Conservation (phyloP, 306 rosid species). For the Carpinus viminea region DNA sequence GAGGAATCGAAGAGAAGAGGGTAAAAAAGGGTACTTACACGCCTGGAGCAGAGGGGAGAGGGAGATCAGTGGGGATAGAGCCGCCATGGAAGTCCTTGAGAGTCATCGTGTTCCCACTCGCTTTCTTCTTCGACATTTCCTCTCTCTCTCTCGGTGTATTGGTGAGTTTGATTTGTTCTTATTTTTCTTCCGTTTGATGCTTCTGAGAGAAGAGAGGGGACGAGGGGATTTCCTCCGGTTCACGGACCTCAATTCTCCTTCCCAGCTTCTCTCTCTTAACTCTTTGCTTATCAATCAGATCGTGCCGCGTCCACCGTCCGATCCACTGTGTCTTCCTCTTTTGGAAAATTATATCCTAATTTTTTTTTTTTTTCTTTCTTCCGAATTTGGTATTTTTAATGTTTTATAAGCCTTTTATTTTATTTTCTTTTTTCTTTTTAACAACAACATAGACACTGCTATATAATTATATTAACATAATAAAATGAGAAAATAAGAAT, state of each 20-base stretch:
- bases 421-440: too few relatives aligned
- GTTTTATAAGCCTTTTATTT: too few relatives aligned
- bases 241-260: too few relatives aligned
- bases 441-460: too few relatives aligned
- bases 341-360: background rate
- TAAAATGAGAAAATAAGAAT: too few relatives aligned
- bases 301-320: background rate
- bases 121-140: slow-evolving; percentile 97
- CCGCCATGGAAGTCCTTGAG: slow-evolving; percentile 99
- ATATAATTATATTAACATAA: too few relatives aligned
- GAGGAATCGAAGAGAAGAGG: background rate
- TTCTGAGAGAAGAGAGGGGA: background rate
- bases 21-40: slow-evolving; percentile 60
- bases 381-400: too few relatives aligned
- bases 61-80: slow-evolving; percentile 91
- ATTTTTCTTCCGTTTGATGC: background rate
- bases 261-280: too few relatives aligned
- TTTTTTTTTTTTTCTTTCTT: too few relatives aligned
- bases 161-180: background rate
- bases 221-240: too few relatives aligned
- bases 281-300: background rate
- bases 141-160: slow-evolving; percentile 5
- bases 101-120: slow-evolving; percentile 87
- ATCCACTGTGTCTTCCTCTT: background rate
- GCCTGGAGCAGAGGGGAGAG: slow-evolving; percentile 98